phyloP scores from a whole-genome alignment of 805 yeast genomes.

The Candida ficus region DNA sequence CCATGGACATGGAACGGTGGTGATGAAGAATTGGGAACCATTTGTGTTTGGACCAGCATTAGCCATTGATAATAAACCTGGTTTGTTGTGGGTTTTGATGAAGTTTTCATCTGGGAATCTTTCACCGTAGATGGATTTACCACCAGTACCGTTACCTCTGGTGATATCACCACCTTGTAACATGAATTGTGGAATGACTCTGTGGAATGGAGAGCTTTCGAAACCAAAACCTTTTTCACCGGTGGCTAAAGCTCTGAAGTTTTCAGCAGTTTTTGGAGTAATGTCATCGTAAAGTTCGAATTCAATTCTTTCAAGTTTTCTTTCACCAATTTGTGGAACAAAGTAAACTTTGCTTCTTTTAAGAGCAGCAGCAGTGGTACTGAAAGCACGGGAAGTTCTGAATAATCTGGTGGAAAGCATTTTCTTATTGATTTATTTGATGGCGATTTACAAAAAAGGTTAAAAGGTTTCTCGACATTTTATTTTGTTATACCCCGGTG shows the following conservation, averaged over 20 bases:
- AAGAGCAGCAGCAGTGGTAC: conserved; percentile 23
- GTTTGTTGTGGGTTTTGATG: conserved; percentile 64
- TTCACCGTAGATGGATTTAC: conserved; percentile 82
- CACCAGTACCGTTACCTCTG: conserved; percentile 94
- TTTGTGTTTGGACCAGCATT: conserved; percentile 98
- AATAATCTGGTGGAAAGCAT: conserved; percentile 12
- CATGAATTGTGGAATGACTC: conserved; percentile 97
- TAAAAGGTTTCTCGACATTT: too few relatives aligned
- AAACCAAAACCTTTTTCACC: conserved; percentile 97
- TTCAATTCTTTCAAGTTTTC: conserved; percentile 36
- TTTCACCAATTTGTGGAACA: conserved; percentile 51
- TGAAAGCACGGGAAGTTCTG: conserved; percentile 20
- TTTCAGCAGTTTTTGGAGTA: conserved; percentile 93
- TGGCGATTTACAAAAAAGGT: too few relatives aligned
- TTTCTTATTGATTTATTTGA: too few relatives aligned
- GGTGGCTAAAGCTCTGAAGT: conserved; percentile 91
- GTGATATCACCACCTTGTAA: conserved; percentile 97
- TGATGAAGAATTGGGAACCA: conserved; percentile 96
- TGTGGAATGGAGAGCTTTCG: conserved; percentile 88
- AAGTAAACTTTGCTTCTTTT: conserved; percentile 50
- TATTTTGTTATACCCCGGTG: too few relatives aligned
- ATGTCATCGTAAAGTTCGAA: conserved; percentile 32
- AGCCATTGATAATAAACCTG: conserved; percentile 92
- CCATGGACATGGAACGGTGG: conserved; percentile 85
- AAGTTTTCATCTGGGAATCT: conserved; percentile 79